Conservation (phyloP, 1,284 basidiomycete species). For the Hortiboletus rubellus region DNA sequence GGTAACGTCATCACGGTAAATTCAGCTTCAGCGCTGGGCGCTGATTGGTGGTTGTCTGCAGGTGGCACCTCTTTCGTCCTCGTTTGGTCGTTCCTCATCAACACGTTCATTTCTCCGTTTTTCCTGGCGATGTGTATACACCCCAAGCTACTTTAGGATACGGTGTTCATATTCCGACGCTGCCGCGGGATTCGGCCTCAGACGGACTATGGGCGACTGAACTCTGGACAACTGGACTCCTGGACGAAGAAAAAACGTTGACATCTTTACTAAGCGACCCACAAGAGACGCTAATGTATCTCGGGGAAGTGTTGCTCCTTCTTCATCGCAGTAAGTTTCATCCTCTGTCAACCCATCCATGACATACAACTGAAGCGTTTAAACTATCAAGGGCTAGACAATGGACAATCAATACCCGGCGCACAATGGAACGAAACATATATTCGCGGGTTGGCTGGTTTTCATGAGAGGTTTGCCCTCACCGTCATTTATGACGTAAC, state of each 20-base stretch:
- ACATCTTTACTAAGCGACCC: background rate
- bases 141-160: conserved; percentile 13
- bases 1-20: conserved; percentile 1
- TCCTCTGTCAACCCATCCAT: background rate
- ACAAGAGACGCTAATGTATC: background rate
- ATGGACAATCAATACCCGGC: background rate
- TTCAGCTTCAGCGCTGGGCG: background rate
- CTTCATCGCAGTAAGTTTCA: conserved; percentile 3
- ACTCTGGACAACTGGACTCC: background rate
- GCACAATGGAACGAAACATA: background rate
- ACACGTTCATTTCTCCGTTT: conserved; percentile 15
- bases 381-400: background rate
- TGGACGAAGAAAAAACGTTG: background rate
- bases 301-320: conserved; percentile 3
- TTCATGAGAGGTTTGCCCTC: conserved; percentile 1
- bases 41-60: background rate
- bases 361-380: background rate
- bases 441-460: background rate
- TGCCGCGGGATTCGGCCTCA: background rate
- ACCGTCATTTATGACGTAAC: background rate
- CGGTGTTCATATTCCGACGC: conserved; percentile 1
- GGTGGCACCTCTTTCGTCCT: conserved; percentile 9
- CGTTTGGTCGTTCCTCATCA: conserved; percentile 20
- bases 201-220: background rate
- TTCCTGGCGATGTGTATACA: conserved; percentile 6